Conservation (phyloP, 2,329 filamentous ascomycete species). For the Colletotrichum costaricense region DNA sequence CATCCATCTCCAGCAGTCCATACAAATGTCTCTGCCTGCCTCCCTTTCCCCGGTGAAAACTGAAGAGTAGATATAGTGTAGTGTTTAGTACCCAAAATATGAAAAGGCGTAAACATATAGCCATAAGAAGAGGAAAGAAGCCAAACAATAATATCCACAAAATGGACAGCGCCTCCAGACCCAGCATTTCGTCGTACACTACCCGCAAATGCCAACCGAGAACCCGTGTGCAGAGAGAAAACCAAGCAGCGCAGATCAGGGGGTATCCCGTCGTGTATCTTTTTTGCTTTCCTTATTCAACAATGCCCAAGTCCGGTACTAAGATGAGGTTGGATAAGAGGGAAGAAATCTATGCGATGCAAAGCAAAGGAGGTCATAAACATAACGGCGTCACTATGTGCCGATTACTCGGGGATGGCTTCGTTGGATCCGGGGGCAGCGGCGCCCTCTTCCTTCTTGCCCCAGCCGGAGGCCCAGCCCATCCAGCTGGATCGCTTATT, state of each 20-base stretch:
- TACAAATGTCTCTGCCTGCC: not conserved
- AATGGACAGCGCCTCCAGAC: slow-evolving; percentile 10
- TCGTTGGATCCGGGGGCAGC: slow-evolving; percentile 11
- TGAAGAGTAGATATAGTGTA: slow-evolving; percentile 9
- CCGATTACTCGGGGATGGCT: slow-evolving; percentile 35
- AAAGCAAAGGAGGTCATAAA: slow-evolving; percentile 32
- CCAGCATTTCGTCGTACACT: slow-evolving; percentile 13
- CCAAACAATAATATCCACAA: slow-evolving; percentile 3
- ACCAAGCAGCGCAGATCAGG: slow-evolving; percentile 1
- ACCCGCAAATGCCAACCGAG: slow-evolving; percentile 18
- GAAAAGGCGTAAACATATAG: not conserved
- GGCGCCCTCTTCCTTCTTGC: slow-evolving; percentile 62
- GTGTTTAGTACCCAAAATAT: not conserved
- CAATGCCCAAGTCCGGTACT: slow-evolving; percentile 15
- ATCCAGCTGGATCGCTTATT: slow-evolving; percentile 75
- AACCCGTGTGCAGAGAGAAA: slow-evolving; percentile 4
- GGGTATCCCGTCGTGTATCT: slow-evolving; percentile 13
- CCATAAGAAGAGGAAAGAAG: slow-evolving; percentile 1
- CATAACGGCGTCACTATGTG: slow-evolving; percentile 29
- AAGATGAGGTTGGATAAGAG: not conserved
- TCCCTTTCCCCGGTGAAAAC: not conserved
- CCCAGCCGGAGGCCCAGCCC: slow-evolving; percentile 63
- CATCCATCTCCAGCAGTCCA: not conserved
- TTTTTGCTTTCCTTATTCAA: slow-evolving; percentile 22
- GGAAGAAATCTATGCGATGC: slow-evolving; percentile 16